phyloP scores from a whole-genome alignment of 257 asterid species.

The Plantago major region DNA sequence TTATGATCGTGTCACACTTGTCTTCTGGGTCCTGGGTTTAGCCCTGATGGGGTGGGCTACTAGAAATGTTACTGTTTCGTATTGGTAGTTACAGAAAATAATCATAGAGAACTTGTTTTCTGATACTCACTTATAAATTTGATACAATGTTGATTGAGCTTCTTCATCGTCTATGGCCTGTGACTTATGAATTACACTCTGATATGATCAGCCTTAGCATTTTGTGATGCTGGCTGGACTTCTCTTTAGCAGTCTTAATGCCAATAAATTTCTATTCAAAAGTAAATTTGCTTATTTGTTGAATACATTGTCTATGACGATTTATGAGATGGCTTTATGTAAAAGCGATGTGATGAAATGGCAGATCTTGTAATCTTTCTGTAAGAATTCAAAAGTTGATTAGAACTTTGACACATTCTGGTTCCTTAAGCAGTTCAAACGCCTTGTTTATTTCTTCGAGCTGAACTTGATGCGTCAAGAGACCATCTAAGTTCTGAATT shows the following conservation, averaged over 20 bases:
- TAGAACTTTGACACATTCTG: conserved; percentile 38
- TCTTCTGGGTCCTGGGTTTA: too few relatives aligned
- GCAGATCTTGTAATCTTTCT: not conserved
- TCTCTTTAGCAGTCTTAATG: not conserved
- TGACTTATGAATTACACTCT: too few relatives aligned
- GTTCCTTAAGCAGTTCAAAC: conserved; percentile 38
- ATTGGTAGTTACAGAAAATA: not conserved
- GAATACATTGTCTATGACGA: conserved; percentile 3
- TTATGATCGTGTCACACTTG: too few relatives aligned
- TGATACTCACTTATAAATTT: too few relatives aligned
- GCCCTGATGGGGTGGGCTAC: not conserved
- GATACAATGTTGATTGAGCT: too few relatives aligned
- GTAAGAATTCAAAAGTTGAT: conserved; percentile 23
- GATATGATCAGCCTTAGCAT: not conserved
- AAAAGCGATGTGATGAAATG: not conserved
- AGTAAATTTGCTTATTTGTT: not conserved
- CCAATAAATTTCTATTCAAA: not conserved
- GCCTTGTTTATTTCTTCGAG: conserved; percentile 36
- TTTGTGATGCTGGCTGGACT: not conserved
- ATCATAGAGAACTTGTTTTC: not conserved
- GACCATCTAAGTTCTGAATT: conserved; percentile 30
- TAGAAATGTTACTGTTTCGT: not conserved
- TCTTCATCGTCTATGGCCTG: too few relatives aligned
- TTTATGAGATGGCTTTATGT: conserved; percentile 2
- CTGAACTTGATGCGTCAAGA: conserved; percentile 32